Evolutionary conservation across 257 asterid genomes (phyloP), one percentile per base, ranked within the genome.

Genomic region (Solanum ossicruentum): DNA sequence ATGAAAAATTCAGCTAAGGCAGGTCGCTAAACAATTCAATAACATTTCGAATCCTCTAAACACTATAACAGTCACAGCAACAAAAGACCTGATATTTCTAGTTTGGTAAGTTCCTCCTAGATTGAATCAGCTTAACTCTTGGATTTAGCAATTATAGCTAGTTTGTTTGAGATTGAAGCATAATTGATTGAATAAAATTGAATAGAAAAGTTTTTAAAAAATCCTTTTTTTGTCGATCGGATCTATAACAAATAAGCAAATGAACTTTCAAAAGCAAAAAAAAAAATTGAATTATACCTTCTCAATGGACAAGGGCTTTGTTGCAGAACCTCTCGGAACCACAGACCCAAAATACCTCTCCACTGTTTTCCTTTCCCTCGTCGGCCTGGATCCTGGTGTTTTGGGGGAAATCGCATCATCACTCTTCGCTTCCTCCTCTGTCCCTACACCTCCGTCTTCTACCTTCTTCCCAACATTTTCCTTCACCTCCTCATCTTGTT

Each of bases 301-400:
- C 87, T 90, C 95, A 84, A 95, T 91, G 5, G 99, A 84, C 67
- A 93, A 61, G 4, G 97, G 85, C 86, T 92, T 95, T 21, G 87
- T 87, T 6, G 90, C 88, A 51, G 94, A 83, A 17, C 80, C 81
- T 75, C 89, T 86, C 2, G 90, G 88, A 47, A 89, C 82, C 65
- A 89, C 86, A 36, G 81, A 86, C 86, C 87, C 95, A 66, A 92
- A 88, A 85, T 89, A 95, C 43, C 99, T 89, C 26, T 93, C 98
- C 49, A 95, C 98, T 6, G 88, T 90, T 85, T 92, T 95, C 94
- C 98, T 94, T 87, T 95, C 98, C 90, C 99, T 93, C 0, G 94
- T 89, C 3, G 99, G 98, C 89, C 99, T 90, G 3, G 86, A 86
- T 58, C 98, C 90, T 1, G 85, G 86, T n/a, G 77, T 89, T 83